These are phyloP conservation scores for Harringtonia lauricola DNA, from an alignment of 2,329 filamentous ascomycete species.

Conservation along the genomic window DNA sequence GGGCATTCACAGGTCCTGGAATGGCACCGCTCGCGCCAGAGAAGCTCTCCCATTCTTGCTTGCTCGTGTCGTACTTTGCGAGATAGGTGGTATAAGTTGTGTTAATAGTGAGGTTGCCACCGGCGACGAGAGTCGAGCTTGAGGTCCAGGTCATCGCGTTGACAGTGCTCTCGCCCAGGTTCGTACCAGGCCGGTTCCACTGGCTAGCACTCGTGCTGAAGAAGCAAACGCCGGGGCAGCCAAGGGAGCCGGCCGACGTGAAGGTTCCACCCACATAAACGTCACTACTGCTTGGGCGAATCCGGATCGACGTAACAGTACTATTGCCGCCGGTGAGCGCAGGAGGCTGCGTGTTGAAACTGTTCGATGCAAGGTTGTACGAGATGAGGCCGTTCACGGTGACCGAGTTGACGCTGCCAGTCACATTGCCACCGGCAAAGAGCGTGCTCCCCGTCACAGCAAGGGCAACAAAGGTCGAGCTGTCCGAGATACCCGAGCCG, in stretches of 20 bases:
- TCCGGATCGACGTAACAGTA: constrained; percentile 65
- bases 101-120: constrained; percentile 63
- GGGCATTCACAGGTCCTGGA: constrained; percentile 67
- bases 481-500: constrained; percentile 49
- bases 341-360: constrained; percentile 63
- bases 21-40: constrained; percentile 48
- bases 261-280: constrained; percentile 85
- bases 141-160: constrained; percentile 66
- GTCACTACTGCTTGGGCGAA: constrained; percentile 57
- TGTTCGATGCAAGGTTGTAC: constrained; percentile 60
- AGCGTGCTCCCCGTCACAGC: constrained; percentile 56
- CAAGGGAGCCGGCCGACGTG: constrained; percentile 68
- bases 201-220: constrained; percentile 60
- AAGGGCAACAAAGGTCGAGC: constrained; percentile 67
- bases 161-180: constrained; percentile 57
- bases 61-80: constrained; percentile 60
- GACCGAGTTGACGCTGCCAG: constrained; percentile 53
- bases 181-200: constrained; percentile 71
- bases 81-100: constrained; percentile 52
- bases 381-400: constrained; percentile 63
- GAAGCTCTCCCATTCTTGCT: constrained; percentile 54
- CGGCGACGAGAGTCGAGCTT: constrained; percentile 60
- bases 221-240: constrained; percentile 71
- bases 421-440: constrained; percentile 73
- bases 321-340: constrained; percentile 58